Conservation (phyloP, 495 filamentous ascomycete genomes). For the Neurospora terricola region DNA sequence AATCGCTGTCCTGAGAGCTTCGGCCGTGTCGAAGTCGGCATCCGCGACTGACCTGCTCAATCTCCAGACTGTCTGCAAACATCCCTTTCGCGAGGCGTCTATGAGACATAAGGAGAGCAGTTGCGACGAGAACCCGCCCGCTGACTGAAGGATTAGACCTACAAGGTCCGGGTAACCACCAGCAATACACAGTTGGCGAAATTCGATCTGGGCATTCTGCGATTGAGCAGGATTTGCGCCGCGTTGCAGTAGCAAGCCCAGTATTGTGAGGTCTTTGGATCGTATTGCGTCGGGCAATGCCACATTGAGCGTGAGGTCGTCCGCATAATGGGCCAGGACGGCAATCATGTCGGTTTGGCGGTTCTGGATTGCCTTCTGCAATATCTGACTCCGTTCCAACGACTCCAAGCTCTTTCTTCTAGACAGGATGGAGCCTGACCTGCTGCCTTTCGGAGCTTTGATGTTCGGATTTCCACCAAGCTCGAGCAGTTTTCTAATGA, state of each 20-base stretch:
- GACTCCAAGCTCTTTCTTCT: conserved; percentile 34
- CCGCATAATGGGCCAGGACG: conserved; percentile 33
- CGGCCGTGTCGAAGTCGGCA: conserved; percentile 31
- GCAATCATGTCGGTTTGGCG: conserved; percentile 38
- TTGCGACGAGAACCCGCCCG: conserved; percentile 23
- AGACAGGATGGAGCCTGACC: conserved; percentile 21
- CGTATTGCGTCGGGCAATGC: conserved; percentile 32
- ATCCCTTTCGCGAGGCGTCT: conserved; percentile 33
- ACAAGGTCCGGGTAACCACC: conserved; percentile 30
- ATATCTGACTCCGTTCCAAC: conserved; percentile 31
- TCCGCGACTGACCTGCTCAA: conserved; percentile 36
- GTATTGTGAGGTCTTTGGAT: conserved; percentile 23
- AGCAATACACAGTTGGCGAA: conserved; percentile 30
- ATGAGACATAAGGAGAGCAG: conserved; percentile 34
- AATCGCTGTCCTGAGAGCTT: conserved; percentile 34
- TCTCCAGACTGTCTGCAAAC: conserved; percentile 31
- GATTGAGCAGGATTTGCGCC: conserved; percentile 30
- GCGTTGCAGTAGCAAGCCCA: conserved; percentile 29
- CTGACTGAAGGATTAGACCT: conserved; percentile 33
- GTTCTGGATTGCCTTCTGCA: conserved; percentile 36
- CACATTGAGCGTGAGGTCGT: conserved; percentile 27
- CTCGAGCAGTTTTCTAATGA: conserved; percentile 32
- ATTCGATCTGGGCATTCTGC: conserved; percentile 32
- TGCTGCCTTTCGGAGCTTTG: conserved; percentile 11
- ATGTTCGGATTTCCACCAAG: conserved; percentile 35